phyloP scores from a whole-genome alignment of 352 stramenopile genomes.

The Thraustochytrium striatum region DNA sequence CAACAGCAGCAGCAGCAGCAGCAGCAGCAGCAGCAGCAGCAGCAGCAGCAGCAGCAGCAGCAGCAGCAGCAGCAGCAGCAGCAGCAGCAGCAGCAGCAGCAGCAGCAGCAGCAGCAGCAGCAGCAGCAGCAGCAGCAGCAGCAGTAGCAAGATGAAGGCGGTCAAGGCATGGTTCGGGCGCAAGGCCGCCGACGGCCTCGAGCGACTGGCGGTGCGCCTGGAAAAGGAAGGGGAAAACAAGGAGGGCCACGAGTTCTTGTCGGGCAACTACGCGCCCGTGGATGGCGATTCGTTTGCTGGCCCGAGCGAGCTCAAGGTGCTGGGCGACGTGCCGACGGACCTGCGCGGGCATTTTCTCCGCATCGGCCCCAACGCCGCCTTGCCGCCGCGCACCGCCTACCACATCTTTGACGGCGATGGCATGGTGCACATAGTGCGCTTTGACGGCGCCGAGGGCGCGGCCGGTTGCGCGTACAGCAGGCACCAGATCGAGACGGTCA shows the following conservation, averaged over 20 bases:
- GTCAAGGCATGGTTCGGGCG: no score
- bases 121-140: no score
- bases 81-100: no score
- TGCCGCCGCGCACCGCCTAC: not conserved
- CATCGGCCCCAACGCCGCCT: not conserved
- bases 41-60: no score
- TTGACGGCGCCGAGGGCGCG: not conserved
- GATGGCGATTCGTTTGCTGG: not conserved
- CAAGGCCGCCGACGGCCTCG: no score
- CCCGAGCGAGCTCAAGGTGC: not conserved
- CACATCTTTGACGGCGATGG: not conserved
- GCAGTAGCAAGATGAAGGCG: no score
- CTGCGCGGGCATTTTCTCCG: not conserved
- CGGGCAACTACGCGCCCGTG: not conserved
- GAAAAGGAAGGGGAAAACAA: not conserved
- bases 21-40: no score
- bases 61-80: no score
- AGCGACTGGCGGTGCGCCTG: no score
- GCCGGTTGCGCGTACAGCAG: no score
- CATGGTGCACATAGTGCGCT: not conserved
- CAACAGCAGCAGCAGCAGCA: no score
- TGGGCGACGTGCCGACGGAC: not conserved
- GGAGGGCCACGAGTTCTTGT: not conserved
- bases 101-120: no score
- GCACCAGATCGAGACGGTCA: not conserved